Percentiles rank a stretch among this genome's conserved stretches.
phyloP scores from a whole-genome alignment of 257 asterid species.

The Gentiana dahurica region DNA sequence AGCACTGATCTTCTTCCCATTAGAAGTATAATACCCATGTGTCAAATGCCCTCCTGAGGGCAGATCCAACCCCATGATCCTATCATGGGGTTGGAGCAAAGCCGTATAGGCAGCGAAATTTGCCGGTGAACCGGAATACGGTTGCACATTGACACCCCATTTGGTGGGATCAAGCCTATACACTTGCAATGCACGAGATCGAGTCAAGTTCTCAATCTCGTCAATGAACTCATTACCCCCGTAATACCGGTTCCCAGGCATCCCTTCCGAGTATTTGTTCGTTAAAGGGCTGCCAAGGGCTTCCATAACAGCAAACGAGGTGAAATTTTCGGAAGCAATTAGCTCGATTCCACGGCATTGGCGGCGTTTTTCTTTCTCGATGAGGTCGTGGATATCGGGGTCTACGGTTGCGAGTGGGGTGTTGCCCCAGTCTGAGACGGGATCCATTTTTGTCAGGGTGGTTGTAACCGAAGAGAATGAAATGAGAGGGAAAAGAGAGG shows the following conservation, averaged over 20 bases:
- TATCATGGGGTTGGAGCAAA: constrained; percentile 31
- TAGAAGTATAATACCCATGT: constrained; percentile 35
- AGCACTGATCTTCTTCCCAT: constrained; percentile 35
- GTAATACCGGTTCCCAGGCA: constrained; percentile 39
- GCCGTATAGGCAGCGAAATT: constrained; percentile 41
- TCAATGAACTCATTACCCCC: constrained; percentile 40
- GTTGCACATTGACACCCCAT: constrained; percentile 50
- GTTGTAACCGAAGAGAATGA: background rate
- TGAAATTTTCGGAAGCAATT: constrained; percentile 43
- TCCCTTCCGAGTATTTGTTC: constrained; percentile 39
- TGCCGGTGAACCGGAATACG: constrained; percentile 33
- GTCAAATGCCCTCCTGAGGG: constrained; percentile 41
- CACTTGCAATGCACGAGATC: constrained; percentile 32
- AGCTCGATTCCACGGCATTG: constrained; percentile 43
- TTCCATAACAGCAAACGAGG: constrained; percentile 39
- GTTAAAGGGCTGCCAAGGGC: constrained; percentile 35
- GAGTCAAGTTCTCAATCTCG: constrained; percentile 32
- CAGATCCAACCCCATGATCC: constrained; percentile 43
- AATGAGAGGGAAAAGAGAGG: background rate
- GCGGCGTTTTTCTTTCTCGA: constrained; percentile 37
- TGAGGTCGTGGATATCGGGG: constrained; percentile 38
- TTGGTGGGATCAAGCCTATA: constrained; percentile 33
- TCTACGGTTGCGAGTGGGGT: constrained; percentile 25
- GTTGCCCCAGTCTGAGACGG: constrained; percentile 35
- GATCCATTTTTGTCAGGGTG: constrained; percentile 22